Base-by-base conservation (phyloP, 306 rosid species). In the Sphenostylis stenocarpa region DNA sequence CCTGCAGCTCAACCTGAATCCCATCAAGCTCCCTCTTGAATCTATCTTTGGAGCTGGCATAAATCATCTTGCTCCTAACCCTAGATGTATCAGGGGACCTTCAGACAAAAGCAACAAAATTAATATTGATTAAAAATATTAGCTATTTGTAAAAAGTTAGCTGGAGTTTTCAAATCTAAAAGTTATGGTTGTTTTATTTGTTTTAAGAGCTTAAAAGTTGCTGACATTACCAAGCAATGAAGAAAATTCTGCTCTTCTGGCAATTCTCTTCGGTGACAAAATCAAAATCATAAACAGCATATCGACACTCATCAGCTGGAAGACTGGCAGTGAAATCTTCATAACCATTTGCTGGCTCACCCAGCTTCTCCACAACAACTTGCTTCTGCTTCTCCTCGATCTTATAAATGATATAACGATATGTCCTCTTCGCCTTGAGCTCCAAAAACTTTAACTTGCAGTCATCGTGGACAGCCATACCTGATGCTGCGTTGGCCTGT, bases 21-120 rank as follows among this genome's bases (percentile, higher is more conserved):
- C 97, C 97, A 84, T 92, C 97, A 48, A 92, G 96, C 84, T 92
- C 97, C 83, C 97, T 92, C 96, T 90, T 90, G 75, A 92, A 92
- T 84, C 97, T 92, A 53, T 92, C 95, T 68, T 92, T 92, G 68
- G 97, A 92, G 90, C 97, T 88, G 6, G 97, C 97, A 78, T 92
- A 92, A 72, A 92, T 92, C 97, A 92, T 92, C 91, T 92, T 92
- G 90, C 89, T 92, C 83, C 96, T 90, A 70, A 92, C 93, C 81
- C 90, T 92, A 60, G 97, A 48, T 31, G 85, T 76, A 29, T 92
- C 97, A 38, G 97, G 97, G 73, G 83, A 92, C 97, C 97, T 92
- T 84, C 86, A 86, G 21, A 33, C 57, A 81, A 72, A 76, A 82
- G 74, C 43, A 73, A 53, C 62, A 26, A 23, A 19, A 70, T 79